These are phyloP conservation scores for Kwoniella shandongensis DNA, from an alignment of 768 basidiomycete genomes.

Conservation along the genomic window DNA sequence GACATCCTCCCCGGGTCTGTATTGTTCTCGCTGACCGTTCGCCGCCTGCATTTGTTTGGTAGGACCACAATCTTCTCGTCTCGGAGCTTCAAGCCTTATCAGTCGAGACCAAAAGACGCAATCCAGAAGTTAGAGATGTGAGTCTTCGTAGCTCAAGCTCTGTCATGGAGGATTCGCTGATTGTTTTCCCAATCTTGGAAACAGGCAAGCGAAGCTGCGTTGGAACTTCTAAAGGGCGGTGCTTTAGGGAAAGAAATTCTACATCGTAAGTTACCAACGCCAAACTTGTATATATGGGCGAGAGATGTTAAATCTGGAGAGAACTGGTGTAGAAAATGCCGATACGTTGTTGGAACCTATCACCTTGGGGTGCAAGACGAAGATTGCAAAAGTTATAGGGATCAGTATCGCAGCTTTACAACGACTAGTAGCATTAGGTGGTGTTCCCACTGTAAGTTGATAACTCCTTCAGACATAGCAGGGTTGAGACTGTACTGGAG, in stretches of 20 bases:
- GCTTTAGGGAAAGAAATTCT: conserved; percentile 16
- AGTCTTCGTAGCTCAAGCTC: too few relatives aligned
- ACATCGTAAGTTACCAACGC: conserved; percentile 8
- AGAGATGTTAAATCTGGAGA: too few relatives aligned
- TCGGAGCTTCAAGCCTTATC: conserved; percentile 65
- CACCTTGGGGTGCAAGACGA: conserved; percentile 90
- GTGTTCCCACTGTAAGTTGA: conserved; percentile 61
- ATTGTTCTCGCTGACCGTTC: not conserved
- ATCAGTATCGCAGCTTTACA: conserved; percentile 89
- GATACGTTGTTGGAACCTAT: conserved; percentile 80
- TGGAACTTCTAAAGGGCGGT: conserved; percentile 39
- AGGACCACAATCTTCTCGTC: conserved; percentile 52
- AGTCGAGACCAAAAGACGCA: conserved; percentile 81
- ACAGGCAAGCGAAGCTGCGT: conserved; percentile 45
- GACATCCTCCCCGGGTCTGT: too few relatives aligned
- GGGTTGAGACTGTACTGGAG: too few relatives aligned
- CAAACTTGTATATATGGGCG: too few relatives aligned
- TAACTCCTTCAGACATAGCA: too few relatives aligned
- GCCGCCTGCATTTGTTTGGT: too few relatives aligned
- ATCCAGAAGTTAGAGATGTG: conserved; percentile 93
- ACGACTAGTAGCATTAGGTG: conserved; percentile 80
- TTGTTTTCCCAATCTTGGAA: too few relatives aligned
- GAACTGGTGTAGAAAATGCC: conserved; percentile 57
- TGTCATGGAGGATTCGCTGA: too few relatives aligned
- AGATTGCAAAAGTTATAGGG: conserved; percentile 88